Base-by-base conservation (phyloP, 164 flowering plant species). In the Nelumbo lutea region DNA sequence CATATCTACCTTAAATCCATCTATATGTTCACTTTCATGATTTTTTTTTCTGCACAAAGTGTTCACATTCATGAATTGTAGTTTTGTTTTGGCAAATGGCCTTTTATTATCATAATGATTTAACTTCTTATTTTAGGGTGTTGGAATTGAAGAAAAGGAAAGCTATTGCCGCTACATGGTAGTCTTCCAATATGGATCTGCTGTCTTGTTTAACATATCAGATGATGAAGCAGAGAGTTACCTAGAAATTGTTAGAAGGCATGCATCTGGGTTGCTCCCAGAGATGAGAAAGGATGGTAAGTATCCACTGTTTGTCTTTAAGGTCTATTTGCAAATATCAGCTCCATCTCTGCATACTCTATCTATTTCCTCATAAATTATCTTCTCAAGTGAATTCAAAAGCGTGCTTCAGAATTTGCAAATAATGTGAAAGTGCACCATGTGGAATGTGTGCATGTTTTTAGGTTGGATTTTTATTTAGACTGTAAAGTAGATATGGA, bases 231-330 rank as follows among this genome's bases (percentile, higher is more conserved):
- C 77, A 56, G 91, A 86, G 61, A 67, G 67, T 48, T 90, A 85
- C 71, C 79, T 93, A 71, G 81, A 83, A n/a, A 69, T 87, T 69
- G 88, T 87, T 68, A 78, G 85, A 70, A 82, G 79, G 69, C 86
- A 93, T 87, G 86, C 95, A 64, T 81, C 88, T 65, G 98, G 96
- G 15, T 80, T 87, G 85, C 91, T 93, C 66, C 77, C 83, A 42
- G 91, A 93, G 82, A 83, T 83, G 85, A 86, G 81, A 70, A 93
- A 81, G 82, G 98, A 93, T 79, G 98, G 98, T 92, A 68, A 72
- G 45, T 53, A 45, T 65, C 59, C 50, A 13, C 48, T 51, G 11
- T 10, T 5, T 8, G 27, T 27, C 27, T 27, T 27, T 27, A 27
- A 27, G 27, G 27, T 27, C 27, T 27, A 27, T 27, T 27, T 27